Base-by-base conservation (phyloP, 2,329 filamentous ascomycete genomes). In the Fusarium algeriense region DNA sequence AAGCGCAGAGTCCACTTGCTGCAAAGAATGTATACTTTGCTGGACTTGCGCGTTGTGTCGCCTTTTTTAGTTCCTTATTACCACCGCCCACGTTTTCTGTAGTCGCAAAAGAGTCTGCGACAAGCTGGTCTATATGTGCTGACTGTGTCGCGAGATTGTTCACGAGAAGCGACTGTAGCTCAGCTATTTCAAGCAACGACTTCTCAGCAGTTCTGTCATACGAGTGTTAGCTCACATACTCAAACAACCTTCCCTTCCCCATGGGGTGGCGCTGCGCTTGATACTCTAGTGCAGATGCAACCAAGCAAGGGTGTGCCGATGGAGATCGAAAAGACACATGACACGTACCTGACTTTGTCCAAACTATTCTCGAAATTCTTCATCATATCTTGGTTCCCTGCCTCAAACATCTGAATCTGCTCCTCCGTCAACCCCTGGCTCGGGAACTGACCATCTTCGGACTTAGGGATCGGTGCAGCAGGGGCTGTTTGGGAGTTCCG, bases 361-460 rank as follows among this genome's bases (percentile, higher is more conserved):
- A 98, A 84, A n/a, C 93, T 94, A 82, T 92, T 94, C 81, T 98
- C 94, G 81, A 97, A 97, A 81, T 97, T 93, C 80, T 92, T 93
- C 75, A 98, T 86, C 91, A 99, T 94, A 70, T 93, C 91, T 80
- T 94, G 91, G 78, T 98, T 98, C 78, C 97, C 95, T 81, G 94
- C 89, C 74, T 95, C 95, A 83, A 99, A 98, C 78, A 97, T 88
- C 80, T 98, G 95, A 56, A 96, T 84, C 81, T 98, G 95, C 78
- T 98, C 94, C 26, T 90, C 86, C 20, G 92, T 93, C 67, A 98
- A 84, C 69, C 90, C 88, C 44, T 89, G 82, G 54, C 81, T 75
- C 34, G 69, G 54, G 19, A 71, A 52, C 30, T 68, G 56, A 5
- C 65, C 67, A 30, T 74, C 68, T 35, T 77, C 71, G 52, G 73